Percentiles rank a stretch among this genome's conserved stretches.
Conservation (phyloP, 2,329 filamentous ascomycete genomes). For the Beauveria rudraprayagi region DNA sequence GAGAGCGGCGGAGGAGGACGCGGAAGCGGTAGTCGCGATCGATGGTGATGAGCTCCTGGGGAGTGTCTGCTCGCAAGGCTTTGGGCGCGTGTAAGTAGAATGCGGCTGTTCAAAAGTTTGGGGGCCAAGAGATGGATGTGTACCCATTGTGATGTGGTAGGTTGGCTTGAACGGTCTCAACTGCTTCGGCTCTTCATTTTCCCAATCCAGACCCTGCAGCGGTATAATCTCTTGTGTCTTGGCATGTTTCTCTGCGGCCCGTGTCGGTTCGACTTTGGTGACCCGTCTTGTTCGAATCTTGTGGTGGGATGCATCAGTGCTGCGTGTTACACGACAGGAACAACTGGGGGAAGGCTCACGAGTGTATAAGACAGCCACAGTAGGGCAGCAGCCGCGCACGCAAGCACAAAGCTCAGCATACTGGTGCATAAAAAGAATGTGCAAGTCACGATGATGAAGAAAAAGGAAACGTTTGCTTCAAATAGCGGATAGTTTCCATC, state of each 20-base stretch:
- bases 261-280: neutral
- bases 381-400: neutral
- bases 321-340: neutral
- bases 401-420: neutral
- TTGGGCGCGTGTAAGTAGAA: neutral
- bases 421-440: no score
- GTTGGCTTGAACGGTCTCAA: constrained; percentile 36
- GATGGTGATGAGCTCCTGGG: constrained; percentile 44
- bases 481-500: no score
- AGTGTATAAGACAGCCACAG: constrained; percentile 1
- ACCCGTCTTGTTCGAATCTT: neutral
- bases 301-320: neutral
- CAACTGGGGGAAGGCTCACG: neutral
- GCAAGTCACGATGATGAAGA: neutral
- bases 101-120: no score
- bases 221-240: neutral
- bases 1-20: constrained; percentile 30
- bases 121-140: no score
- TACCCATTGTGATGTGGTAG: constrained; percentile 49
- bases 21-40: constrained; percentile 42
- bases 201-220: neutral
- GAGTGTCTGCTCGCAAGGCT: constrained; percentile 33
- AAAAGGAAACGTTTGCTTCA: neutral
- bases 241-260: neutral
- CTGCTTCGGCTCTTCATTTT: constrained; percentile 2